These are phyloP conservation scores for Solanum virginianum DNA, from an alignment of 257 asterid species.

Conservation along the genomic window DNA sequence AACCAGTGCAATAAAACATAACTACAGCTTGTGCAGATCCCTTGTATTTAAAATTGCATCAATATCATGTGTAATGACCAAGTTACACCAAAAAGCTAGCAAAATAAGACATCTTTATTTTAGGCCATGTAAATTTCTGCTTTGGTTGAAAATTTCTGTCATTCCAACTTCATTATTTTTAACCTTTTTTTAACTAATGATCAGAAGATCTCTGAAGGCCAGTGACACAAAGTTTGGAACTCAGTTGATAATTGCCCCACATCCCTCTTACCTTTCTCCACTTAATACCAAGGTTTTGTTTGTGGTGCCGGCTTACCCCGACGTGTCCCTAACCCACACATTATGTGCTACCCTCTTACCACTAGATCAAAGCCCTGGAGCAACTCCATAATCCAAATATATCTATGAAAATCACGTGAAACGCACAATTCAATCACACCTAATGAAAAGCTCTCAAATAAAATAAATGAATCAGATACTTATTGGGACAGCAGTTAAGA, in stretches of 20 bases:
- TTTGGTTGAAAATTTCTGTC: neutral
- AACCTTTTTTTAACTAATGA: neutral
- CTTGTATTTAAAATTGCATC: neutral
- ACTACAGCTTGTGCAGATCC: neutral
- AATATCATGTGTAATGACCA: neutral
- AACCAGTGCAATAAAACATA: neutral
- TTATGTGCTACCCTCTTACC: neutral
- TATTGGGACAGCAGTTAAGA: neutral
- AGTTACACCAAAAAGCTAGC: neutral
- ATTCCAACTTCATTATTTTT: neutral
- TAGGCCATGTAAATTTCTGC: neutral
- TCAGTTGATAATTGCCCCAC: neutral
- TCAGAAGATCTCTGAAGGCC: neutral
- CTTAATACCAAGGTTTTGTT: neutral
- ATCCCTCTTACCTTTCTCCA: neutral
- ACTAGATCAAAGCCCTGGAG: neutral
- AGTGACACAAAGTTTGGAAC: neutral
- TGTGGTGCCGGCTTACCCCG: neutral
- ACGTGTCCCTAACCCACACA: neutral
- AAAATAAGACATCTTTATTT: neutral
- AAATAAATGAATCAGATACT: neutral
- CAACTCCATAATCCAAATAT: neutral
- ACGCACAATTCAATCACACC: neutral
- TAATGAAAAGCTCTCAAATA: neutral
- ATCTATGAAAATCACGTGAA: neutral